Conservation (phyloP, 164 flowering plant genomes). For the Annona squamosa region DNA sequence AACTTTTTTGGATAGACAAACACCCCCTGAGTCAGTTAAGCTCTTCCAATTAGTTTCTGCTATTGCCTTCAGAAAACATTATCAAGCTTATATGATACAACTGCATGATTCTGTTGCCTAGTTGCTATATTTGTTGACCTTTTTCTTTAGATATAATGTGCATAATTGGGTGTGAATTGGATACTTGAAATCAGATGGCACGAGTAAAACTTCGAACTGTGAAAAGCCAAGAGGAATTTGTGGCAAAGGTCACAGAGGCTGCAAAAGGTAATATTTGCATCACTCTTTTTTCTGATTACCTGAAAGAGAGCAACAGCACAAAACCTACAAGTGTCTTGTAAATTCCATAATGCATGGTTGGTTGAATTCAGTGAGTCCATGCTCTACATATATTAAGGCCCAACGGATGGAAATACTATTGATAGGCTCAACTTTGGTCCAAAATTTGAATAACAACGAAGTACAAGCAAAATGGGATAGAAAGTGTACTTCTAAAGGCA, state of each 20-base stretch:
- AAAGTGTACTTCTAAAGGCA: no score
- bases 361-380: not conserved
- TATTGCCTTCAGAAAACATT: not conserved
- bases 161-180: slow-evolving; percentile 13
- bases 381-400: no score
- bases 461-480: no score
- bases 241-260: slow-evolving; percentile 53
- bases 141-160: slow-evolving; percentile 4
- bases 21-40: no score
- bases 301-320: not conserved
- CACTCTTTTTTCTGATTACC: not conserved
- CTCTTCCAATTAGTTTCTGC: not conserved
- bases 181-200: slow-evolving; percentile 42
- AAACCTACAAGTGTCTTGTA: not conserved
- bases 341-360: not conserved
- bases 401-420: no score
- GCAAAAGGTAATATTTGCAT: slow-evolving; percentile 35
- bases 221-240: slow-evolving; percentile 51
- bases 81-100: not conserved
- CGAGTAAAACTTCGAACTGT: slow-evolving; percentile 64
- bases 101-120: not conserved
- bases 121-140: not conserved
- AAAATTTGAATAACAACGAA: no score
- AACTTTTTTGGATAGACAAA: no score
- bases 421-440: no score